Evolutionary conservation across 2,329 filamentous ascomycete genomes (phyloP).

Genomic region (Leptodontidium sp.): DNA sequence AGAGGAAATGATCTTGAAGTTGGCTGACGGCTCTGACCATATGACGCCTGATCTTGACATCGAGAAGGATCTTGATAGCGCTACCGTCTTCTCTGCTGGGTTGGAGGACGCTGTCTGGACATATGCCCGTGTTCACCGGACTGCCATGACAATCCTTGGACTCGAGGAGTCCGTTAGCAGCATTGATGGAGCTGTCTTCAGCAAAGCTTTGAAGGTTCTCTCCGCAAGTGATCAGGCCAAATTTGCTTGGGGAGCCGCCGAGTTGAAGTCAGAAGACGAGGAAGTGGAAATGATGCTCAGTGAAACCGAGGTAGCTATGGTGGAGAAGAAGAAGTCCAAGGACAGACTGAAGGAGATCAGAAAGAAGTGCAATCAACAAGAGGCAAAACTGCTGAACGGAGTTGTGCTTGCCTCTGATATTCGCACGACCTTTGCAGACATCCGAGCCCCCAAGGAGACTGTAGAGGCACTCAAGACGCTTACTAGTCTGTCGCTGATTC

Average conservation of each 20-base stretch:
- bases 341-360: constrained; percentile 57
- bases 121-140: constrained; percentile 67
- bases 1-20: constrained; percentile 63
- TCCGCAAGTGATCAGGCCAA: constrained; percentile 57
- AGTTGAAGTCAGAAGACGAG: constrained; percentile 51
- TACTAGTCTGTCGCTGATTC: constrained; percentile 84
- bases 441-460: constrained; percentile 83
- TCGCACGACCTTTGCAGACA: constrained; percentile 84
- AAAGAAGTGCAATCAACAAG: constrained; percentile 74
- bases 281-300: constrained; percentile 43
- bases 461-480: constrained; percentile 88
- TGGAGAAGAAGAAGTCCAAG: constrained; percentile 48
- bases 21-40: constrained; percentile 38
- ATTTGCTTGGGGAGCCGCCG: constrained; percentile 51
- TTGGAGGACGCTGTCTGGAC: constrained; percentile 63
- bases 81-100: constrained; percentile 45
- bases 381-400: constrained; percentile 82
- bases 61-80: constrained; percentile 41
- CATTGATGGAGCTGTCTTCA: constrained; percentile 48
- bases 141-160: constrained; percentile 59
- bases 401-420: constrained; percentile 85
- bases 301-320: constrained; percentile 43
- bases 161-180: constrained; percentile 45
- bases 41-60: constrained; percentile 37
- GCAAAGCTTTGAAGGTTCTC: constrained; percentile 52